Conservation (phyloP, 208 protist species). For the Naegleria gruberi region DNA sequence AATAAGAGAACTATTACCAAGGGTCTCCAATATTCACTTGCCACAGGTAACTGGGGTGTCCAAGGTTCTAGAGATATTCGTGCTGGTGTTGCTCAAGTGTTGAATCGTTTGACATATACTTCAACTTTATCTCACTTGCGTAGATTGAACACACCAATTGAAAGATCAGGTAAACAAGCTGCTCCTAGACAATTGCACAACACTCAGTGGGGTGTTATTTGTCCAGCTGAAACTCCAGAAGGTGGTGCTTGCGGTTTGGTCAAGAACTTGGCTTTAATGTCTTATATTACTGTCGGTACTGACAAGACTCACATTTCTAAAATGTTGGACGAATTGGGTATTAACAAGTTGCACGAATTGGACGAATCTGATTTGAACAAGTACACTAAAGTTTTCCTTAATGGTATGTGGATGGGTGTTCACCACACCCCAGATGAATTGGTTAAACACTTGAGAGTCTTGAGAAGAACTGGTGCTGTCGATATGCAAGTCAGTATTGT, state of each 20-base stretch:
- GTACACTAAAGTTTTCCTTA: conserved; percentile 81
- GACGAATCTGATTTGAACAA: conserved; percentile 61
- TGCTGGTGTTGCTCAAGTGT: conserved; percentile 78
- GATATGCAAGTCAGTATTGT: conserved; percentile 49
- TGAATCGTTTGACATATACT: conserved; percentile 89
- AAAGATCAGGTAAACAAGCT: conserved; percentile 70
- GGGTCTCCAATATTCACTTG: conserved; percentile 83
- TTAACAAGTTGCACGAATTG: conserved; percentile 24
- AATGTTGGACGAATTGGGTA: conserved; percentile 51
- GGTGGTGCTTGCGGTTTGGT: conserved; percentile 83
- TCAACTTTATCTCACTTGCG: conserved; percentile 95
- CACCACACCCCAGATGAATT: conserved; percentile 57
- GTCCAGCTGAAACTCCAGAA: conserved; percentile 90
- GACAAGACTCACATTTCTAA: conserved; percentile 45
- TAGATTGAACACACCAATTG: conserved; percentile 95
- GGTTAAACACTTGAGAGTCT: conserved; percentile 43
- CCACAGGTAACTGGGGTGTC: conserved; percentile 93
- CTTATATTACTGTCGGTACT: conserved; percentile 46
- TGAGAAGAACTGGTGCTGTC: conserved; percentile 49
- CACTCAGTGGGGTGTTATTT: conserved; percentile 92
- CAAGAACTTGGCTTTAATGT: conserved; percentile 91
- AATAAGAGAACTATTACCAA: conserved; percentile 52
- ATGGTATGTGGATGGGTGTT: conserved; percentile 82
- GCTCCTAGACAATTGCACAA: conserved; percentile 90
- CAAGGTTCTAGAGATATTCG: conserved; percentile 40